These are phyloP conservation scores for Eimeria tenella DNA, from an alignment of 169 alveolate species.

Conservation along the genomic window DNA sequence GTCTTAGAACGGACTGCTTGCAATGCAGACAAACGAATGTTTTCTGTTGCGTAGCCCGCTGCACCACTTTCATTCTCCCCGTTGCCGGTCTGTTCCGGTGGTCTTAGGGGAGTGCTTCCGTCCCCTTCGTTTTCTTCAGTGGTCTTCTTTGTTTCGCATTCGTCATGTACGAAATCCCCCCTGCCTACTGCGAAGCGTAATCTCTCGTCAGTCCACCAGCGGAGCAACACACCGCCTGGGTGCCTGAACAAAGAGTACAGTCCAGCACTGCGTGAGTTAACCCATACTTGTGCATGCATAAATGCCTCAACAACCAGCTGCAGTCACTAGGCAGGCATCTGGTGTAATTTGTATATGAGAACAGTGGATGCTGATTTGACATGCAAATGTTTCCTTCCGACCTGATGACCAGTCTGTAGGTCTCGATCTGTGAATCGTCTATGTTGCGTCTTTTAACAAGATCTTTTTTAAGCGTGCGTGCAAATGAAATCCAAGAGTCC, in stretches of 20 bases:
- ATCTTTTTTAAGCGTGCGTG: slow-evolving; percentile 19
- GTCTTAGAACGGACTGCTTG: slow-evolving; percentile 24
- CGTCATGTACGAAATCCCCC: background rate
- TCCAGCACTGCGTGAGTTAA: background rate
- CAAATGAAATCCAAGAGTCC: slow-evolving; percentile 74
- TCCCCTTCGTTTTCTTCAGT: background rate
- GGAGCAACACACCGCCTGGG: slow-evolving; percentile 45
- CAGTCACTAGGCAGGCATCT: background rate
- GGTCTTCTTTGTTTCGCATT: background rate
- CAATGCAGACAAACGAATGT: slow-evolving; percentile 31
- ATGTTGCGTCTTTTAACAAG: slow-evolving; percentile 11
- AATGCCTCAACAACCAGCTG: background rate
- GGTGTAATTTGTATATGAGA: background rate
- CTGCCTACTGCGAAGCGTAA: slow-evolving; percentile 56
- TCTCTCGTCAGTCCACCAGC: slow-evolving; percentile 75
- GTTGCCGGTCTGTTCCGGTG: background rate
- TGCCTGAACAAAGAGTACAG: slow-evolving; percentile 31
- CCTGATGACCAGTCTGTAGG: slow-evolving; percentile 54
- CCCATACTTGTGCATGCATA: too few relatives aligned
- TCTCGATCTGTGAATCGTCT: slow-evolving; percentile 12
- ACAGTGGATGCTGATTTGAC: background rate
- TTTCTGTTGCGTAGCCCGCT: background rate
- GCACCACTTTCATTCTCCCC: background rate
- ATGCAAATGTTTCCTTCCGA: background rate
- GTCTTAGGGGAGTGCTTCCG: too few relatives aligned